These are phyloP conservation scores for Gleditsia sinensis DNA, from an alignment of 306 rosid species.

Conservation along the genomic window DNA sequence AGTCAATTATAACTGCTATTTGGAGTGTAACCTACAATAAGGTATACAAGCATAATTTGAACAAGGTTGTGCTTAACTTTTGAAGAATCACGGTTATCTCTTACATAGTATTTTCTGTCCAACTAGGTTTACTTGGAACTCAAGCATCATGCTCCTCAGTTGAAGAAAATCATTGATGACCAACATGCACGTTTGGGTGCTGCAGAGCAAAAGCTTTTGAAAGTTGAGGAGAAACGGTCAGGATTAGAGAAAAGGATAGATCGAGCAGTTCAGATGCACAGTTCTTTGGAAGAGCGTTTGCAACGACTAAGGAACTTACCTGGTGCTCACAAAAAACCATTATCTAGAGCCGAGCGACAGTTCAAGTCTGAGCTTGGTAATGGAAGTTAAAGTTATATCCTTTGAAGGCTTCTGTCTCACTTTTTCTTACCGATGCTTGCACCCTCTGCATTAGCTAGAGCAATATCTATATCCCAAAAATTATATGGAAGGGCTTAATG, in stretches of 20 bases:
- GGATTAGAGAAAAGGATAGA: slow-evolving; percentile 59
- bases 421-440: slow-evolving; percentile 3
- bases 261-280: slow-evolving; percentile 58
- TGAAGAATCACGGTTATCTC: slow-evolving; percentile 20
- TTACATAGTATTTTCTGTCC: slow-evolving; percentile 9
- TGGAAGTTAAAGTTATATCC: slow-evolving; percentile 33
- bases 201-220: slow-evolving; percentile 59
- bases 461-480: slow-evolving; percentile 14
- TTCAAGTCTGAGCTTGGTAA: slow-evolving; percentile 92
- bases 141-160: slow-evolving; percentile 82
- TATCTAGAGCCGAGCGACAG: slow-evolving; percentile 83
- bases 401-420: neutral
- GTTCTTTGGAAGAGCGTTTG: slow-evolving; percentile 74
- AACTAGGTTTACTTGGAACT: slow-evolving; percentile 81
- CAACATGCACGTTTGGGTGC: slow-evolving; percentile 68
- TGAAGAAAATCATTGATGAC: slow-evolving; percentile 74
- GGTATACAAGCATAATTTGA: slow-evolving; percentile 1
- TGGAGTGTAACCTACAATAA: slow-evolving; percentile 5
- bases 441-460: slow-evolving; percentile 20
- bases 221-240: slow-evolving; percentile 63
- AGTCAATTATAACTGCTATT: neutral
- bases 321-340: slow-evolving; percentile 75
- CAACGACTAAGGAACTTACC: slow-evolving; percentile 69
- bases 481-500: slow-evolving; percentile 7
- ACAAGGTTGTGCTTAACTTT: slow-evolving; percentile 16